Evolutionary conservation across 2,329 filamentous ascomycete species (phyloP).

Genomic region (Venturiaceae sp.): DNA sequence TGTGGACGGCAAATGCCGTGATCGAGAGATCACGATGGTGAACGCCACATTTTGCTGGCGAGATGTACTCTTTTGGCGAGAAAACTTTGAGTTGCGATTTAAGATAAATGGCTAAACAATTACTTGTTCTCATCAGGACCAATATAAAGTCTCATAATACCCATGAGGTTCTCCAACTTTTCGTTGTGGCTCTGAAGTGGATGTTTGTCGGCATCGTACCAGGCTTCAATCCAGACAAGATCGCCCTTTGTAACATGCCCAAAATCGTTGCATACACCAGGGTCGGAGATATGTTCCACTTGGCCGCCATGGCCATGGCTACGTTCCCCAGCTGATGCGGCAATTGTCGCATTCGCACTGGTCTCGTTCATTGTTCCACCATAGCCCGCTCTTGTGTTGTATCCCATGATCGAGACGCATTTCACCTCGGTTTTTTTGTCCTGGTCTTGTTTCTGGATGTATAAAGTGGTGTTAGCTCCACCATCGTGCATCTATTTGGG

Average conservation of each 20-base stretch:
- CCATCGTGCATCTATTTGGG: slow-evolving; percentile 8
- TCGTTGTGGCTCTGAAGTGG: slow-evolving; percentile 6
- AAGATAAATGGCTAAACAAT: no score
- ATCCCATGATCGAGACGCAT: slow-evolving; percentile 4
- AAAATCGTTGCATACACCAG: slow-evolving; percentile 5
- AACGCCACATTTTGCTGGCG: no score
- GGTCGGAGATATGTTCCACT: slow-evolving; percentile 5
- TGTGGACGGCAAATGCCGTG: no score
- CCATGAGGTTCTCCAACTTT: slow-evolving; percentile 5
- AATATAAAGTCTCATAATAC: slow-evolving; percentile 7
- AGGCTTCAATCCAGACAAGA: not conserved
- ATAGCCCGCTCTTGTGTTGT: no score
- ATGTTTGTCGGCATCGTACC: slow-evolving; percentile 3
- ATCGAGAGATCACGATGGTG: no score
- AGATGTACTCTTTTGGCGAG: no score
- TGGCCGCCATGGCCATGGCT: not conserved
- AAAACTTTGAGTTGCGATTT: no score
- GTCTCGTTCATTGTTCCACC: no score
- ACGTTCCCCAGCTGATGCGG: no score
- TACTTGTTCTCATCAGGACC: not conserved
- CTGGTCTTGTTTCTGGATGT: not conserved
- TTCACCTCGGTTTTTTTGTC: no score
- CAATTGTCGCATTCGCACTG: no score
- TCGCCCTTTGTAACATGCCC: not conserved
- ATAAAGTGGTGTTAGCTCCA: slow-evolving; percentile 1